Evolutionary conservation across 306 rosid species (phyloP).

Genomic region (Begonia loranthoides): DNA sequence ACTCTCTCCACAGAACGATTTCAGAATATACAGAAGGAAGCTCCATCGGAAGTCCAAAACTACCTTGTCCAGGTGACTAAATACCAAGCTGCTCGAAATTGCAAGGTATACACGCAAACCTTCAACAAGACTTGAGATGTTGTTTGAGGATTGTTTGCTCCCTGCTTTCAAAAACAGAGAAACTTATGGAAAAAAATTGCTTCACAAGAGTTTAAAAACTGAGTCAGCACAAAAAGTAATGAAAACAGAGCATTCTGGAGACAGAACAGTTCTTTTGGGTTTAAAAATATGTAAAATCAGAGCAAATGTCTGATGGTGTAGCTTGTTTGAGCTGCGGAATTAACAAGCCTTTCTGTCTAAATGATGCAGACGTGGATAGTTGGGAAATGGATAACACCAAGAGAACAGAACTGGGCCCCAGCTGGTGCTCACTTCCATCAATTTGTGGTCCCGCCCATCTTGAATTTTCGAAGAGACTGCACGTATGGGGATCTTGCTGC

Average conservation of each 20-base stretch:
- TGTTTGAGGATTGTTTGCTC: too few species aligned
- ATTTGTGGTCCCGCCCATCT: slow-evolving; percentile 90
- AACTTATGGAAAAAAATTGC: too few species aligned
- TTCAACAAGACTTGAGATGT: too few species aligned
- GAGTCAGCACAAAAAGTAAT: too few species aligned
- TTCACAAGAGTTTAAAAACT: too few species aligned
- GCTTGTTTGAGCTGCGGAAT: too few species aligned
- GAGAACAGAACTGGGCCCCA: slow-evolving; percentile 90
- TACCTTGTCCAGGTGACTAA: slow-evolving; percentile 88
- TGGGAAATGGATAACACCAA: slow-evolving; percentile 95
- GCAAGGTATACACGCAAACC: slow-evolving; percentile 79
- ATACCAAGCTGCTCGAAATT: slow-evolving; percentile 76
- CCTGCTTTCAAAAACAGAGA: too few species aligned
- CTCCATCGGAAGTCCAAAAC: slow-evolving; percentile 62
- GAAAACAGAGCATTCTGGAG: too few species aligned
- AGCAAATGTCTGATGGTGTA: too few species aligned
- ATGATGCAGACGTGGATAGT: slow-evolving; percentile 73
- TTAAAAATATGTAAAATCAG: too few species aligned
- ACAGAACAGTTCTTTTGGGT: too few species aligned
- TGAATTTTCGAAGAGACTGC: slow-evolving; percentile 70
- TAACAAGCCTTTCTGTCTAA: too few species aligned
- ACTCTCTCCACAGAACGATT: slow-evolving; percentile 81
- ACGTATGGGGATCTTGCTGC: slow-evolving; percentile 93
- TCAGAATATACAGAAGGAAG: slow-evolving; percentile 72
- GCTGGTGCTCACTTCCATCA: slow-evolving; percentile 88